Conservation (phyloP, 306 rosid species). For the Quercus bicolor region DNA sequence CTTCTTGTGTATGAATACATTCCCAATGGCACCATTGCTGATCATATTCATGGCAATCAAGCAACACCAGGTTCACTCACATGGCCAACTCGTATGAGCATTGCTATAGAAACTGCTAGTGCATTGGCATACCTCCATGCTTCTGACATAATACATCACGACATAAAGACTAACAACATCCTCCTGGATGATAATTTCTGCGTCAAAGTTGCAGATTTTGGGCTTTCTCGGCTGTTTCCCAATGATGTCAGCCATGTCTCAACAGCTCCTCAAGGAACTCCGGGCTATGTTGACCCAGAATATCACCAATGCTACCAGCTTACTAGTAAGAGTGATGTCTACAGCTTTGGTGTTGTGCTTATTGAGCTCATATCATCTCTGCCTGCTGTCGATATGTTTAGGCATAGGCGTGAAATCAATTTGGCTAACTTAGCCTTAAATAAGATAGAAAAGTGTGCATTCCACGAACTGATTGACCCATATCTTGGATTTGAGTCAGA, state of each 20-base stretch:
- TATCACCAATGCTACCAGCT: constrained; percentile 57
- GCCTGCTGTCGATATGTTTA: constrained; percentile 53
- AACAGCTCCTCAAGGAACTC: constrained; percentile 71
- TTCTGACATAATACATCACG: constrained; percentile 56
- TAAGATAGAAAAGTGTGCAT: constrained; percentile 38
- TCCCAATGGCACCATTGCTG: constrained; percentile 57
- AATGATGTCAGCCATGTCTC: constrained; percentile 58
- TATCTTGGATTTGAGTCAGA: constrained; percentile 35
- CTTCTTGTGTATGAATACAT: constrained; percentile 59
- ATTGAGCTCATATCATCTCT: constrained; percentile 53
- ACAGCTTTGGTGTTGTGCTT: constrained; percentile 63
- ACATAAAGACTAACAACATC: constrained; percentile 66
- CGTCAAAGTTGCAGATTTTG: constrained; percentile 70
- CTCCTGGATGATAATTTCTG: constrained; percentile 43
- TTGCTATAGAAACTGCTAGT: constrained; percentile 61
- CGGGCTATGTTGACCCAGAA: constrained; percentile 66
- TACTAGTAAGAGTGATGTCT: constrained; percentile 66
- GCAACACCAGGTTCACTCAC: constrained; percentile 19
- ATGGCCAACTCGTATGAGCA: constrained; percentile 48
- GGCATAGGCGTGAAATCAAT: constrained; percentile 45
- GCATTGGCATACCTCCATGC: constrained; percentile 69
- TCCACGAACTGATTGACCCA: constrained; percentile 40
- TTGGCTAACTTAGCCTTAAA: constrained; percentile 30
- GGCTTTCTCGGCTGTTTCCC: constrained; percentile 59
- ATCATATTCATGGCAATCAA: constrained; percentile 50